phyloP scores from a whole-genome alignment of 768 basidiomycete species.

The Myochromella boudieri region DNA sequence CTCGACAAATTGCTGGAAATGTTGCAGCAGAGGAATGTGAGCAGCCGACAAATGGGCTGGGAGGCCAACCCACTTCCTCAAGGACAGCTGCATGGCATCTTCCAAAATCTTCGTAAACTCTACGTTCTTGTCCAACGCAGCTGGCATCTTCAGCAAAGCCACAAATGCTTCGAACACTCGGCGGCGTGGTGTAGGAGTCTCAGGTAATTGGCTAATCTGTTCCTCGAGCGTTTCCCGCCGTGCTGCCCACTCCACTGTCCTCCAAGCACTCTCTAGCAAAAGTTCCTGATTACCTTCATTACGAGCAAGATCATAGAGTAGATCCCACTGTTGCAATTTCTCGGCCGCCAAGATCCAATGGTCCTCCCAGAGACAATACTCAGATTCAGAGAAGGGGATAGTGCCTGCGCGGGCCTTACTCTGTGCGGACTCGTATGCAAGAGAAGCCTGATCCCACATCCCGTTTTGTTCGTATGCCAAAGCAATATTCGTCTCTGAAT shows the following conservation, averaged over 20 bases:
- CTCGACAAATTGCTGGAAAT: slow-evolving; percentile 99
- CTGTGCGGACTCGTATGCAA: slow-evolving; percentile 88
- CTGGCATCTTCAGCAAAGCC: slow-evolving; percentile 82
- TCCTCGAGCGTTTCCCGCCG: slow-evolving; percentile 77
- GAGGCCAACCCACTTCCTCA: slow-evolving; percentile 93
- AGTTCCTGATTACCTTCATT: slow-evolving; percentile 90
- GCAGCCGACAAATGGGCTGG: slow-evolving; percentile 87
- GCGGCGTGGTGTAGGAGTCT: slow-evolving; percentile 91
- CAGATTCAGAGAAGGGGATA: slow-evolving; percentile 89
- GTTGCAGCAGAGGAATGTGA: slow-evolving; percentile 91
- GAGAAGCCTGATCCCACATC: slow-evolving; percentile 92
- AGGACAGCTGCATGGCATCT: slow-evolving; percentile 93
- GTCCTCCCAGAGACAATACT: slow-evolving; percentile 98
- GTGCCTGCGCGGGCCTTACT: slow-evolving; percentile 76
- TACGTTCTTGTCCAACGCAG: slow-evolving; percentile 75
- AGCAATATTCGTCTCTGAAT: slow-evolving; percentile 84
- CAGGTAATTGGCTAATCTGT: slow-evolving; percentile 76
- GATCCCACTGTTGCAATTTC: slow-evolving; percentile 98
- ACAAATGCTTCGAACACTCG: slow-evolving; percentile 97
- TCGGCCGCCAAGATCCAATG: slow-evolving; percentile 97
- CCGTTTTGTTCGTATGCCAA: slow-evolving; percentile 94
- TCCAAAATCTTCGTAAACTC: slow-evolving; percentile 90
- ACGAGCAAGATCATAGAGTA: slow-evolving; percentile 86
- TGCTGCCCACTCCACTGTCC: slow-evolving; percentile 89
- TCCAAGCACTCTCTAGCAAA: slow-evolving; percentile 93